Evolutionary conservation across 1,284 basidiomycete genomes (phyloP).

Genomic region (Dichomitus squalens): DNA sequence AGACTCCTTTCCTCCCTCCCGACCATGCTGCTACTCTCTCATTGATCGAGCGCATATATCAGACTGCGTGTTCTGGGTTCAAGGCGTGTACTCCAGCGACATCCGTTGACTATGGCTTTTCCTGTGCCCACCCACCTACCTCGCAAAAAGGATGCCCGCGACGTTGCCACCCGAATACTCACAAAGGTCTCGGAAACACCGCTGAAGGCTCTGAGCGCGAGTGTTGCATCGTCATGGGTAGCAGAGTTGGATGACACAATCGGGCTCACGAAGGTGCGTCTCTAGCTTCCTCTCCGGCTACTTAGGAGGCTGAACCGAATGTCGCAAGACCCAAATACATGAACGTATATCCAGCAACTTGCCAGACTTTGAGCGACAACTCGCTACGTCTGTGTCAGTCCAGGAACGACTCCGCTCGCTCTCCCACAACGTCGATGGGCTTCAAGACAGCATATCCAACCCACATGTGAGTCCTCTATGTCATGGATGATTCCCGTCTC

Average conservation of each 20-base stretch:
- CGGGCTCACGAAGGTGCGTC: constrained; percentile 61
- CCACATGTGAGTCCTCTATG: constrained; percentile 49
- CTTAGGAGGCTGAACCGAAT: background rate
- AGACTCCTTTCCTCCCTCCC: background rate
- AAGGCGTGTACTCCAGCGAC: background rate
- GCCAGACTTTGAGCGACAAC: constrained; percentile 63
- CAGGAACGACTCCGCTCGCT: constrained; percentile 60
- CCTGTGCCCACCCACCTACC: constrained; percentile 71
- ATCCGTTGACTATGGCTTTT: constrained; percentile 60
- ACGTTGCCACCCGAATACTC: constrained; percentile 69
- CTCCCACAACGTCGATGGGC: constrained; percentile 50
- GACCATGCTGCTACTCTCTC: background rate
- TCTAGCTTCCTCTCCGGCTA: background rate
- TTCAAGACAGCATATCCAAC: constrained; percentile 53
- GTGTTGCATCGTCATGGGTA: constrained; percentile 68
- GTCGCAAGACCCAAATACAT: constrained; percentile 58
- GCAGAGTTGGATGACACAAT: constrained; percentile 71
- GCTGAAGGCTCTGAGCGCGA: constrained; percentile 55
- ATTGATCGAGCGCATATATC: background rate
- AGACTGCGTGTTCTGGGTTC: no score
- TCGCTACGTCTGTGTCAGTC: constrained; percentile 61
- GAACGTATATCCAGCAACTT: constrained; percentile 67
- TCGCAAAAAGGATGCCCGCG: constrained; percentile 51
- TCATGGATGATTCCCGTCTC: background rate
- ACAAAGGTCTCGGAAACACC: constrained; percentile 66